Percentiles rank a stretch among this genome's conserved stretches.
phyloP scores from a whole-genome alignment of 169 alveolate species.

The Besnoitia besnoiti region DNA sequence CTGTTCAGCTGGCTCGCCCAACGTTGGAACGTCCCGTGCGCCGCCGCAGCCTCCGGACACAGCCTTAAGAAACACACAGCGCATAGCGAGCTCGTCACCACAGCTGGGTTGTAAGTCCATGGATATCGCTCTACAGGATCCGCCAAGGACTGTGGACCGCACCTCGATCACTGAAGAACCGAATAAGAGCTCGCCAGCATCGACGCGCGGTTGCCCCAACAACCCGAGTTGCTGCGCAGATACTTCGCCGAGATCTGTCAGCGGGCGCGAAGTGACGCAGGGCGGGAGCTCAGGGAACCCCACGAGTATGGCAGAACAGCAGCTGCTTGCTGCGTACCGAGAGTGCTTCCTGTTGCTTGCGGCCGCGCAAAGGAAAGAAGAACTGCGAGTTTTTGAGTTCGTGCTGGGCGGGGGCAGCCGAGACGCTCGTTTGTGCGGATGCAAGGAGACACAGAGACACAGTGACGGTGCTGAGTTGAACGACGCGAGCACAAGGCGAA shows the following conservation, averaged over 20 bases:
- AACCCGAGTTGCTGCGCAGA: neutral
- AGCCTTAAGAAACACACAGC: too few species aligned
- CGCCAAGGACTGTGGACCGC: too few species aligned
- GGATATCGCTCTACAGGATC: too few species aligned
- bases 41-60: too few species aligned
- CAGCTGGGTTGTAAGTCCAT: too few species aligned
- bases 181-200: neutral
- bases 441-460: neutral
- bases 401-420: neutral
- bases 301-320: neutral
- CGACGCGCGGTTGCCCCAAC: neutral
- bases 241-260: neutral
- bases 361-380: neutral
- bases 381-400: neutral
- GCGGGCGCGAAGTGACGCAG: neutral
- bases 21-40: too few species aligned
- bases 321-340: conserved; percentile 17
- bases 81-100: too few species aligned
- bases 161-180: neutral
- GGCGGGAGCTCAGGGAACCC: neutral
- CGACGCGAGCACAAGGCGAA: neutral
- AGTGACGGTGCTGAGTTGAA: neutral
- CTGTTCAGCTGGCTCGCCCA: too few species aligned
- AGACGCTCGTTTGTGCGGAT: neutral
- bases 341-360: conserved; percentile 13